Evolutionary conservation across 352 stramenopile genomes (phyloP).

Genomic region (Globisporangium canariense): DNA sequence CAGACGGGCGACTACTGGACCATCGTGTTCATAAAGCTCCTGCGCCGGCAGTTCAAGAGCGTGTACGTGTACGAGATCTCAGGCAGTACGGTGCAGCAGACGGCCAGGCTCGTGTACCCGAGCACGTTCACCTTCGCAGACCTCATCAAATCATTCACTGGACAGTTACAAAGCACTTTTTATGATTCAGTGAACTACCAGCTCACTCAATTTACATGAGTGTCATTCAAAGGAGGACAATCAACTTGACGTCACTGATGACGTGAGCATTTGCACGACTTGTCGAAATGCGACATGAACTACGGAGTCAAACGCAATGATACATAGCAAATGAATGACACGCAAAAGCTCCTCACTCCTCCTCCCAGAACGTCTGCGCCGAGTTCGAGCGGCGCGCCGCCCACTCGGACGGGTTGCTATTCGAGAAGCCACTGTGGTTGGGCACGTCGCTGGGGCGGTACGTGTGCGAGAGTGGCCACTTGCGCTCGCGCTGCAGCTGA

Average conservation of each 20-base stretch:
- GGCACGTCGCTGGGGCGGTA: constrained; percentile 35
- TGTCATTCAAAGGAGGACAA: too few relatives aligned
- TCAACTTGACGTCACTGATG: too few relatives aligned
- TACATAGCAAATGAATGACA: background rate
- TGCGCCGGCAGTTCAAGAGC: constrained; percentile 12
- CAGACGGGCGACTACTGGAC: constrained; percentile 18
- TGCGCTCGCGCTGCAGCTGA: constrained; percentile 21
- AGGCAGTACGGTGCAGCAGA: constrained; percentile 17
- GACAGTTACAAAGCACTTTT: too few relatives aligned
- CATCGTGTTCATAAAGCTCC: constrained; percentile 28
- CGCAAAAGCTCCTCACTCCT: background rate
- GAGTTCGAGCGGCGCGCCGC: constrained; percentile 19
- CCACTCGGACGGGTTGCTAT: constrained; percentile 42
- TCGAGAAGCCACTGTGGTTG: constrained; percentile 41
- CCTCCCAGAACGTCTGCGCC: constrained; percentile 9
- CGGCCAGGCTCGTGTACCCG: constrained; percentile 9
- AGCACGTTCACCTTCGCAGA: constrained; percentile 8
- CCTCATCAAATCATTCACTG: background rate
- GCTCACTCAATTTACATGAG: too few relatives aligned
- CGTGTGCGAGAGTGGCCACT: constrained; percentile 37
- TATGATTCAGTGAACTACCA: too few relatives aligned
- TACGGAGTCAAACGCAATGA: too few relatives aligned
- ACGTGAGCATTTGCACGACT: too few relatives aligned
- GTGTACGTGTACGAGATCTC: constrained; percentile 26
- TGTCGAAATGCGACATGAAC: too few relatives aligned